Conservation (phyloP, 495 filamentous ascomycete genomes). For the Trichocladium uniseriatum region DNA sequence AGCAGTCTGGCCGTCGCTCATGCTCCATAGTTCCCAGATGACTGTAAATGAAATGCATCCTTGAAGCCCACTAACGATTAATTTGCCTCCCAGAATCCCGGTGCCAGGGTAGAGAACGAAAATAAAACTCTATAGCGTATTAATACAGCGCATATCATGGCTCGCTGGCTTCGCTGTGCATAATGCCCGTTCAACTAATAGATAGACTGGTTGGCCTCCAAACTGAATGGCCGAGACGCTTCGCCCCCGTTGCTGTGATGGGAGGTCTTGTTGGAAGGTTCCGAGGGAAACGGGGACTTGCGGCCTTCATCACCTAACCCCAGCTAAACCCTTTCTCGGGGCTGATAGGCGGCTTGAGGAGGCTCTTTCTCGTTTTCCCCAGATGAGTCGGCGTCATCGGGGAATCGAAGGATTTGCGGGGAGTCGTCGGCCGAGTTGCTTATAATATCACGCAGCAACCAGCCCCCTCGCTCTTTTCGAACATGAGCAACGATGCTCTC, state of each 20-base stretch:
- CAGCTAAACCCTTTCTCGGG: too few relatives aligned
- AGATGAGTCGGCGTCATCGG: not conserved
- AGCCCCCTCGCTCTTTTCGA: constrained; percentile 73
- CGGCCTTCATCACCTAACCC: too few relatives aligned
- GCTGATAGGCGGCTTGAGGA: not conserved
- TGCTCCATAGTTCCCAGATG: not conserved
- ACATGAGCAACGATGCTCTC: constrained; percentile 82
- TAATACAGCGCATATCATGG: constrained; percentile 15
- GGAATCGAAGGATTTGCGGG: not conserved
- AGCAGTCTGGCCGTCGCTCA: not conserved
- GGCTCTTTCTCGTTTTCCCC: not conserved
- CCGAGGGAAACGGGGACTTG: too few relatives aligned
- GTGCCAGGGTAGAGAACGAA: not conserved
- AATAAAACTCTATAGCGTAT: constrained; percentile 18
- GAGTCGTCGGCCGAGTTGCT: constrained; percentile 19
- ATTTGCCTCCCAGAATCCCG: not conserved
- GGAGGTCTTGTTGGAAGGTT: not conserved
- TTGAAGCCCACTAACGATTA: not conserved
- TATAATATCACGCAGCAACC: constrained; percentile 92
- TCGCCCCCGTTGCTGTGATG: not conserved
- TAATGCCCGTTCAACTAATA: not conserved
- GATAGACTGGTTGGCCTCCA: not conserved
- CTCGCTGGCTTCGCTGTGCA: not conserved
- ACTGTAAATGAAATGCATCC: too few relatives aligned
- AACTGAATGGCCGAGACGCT: not conserved